A percentile compares a stretch with the other conserved stretches of the same genome.
These are phyloP conservation scores for Pyrrhoderma noxium DNA, from an alignment of 1,284 basidiomycete species.

Conservation along the genomic window DNA sequence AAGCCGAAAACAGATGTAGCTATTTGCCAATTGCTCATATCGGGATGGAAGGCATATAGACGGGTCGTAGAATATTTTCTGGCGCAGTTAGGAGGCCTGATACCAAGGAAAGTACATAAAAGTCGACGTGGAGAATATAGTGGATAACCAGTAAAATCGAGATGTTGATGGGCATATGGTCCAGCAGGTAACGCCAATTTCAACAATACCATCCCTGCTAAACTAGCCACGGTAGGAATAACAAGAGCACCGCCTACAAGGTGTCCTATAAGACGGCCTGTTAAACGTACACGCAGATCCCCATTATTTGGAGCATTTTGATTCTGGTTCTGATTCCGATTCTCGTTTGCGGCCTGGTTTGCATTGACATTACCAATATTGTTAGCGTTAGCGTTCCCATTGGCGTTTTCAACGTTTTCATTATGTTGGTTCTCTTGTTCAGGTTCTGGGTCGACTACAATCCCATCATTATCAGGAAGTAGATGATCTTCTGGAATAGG, in stretches of 20 bases:
- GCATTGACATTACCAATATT: conserved; percentile 7
- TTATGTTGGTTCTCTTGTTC: background rate
- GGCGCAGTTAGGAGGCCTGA: conserved; percentile 31
- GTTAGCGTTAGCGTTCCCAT: conserved; percentile 17
- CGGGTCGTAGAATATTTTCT: conserved; percentile 22
- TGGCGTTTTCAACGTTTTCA: conserved; percentile 25
- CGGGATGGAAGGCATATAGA: conserved; percentile 21
- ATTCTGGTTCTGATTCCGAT: conserved; percentile 6
- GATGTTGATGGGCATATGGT: conserved; percentile 5
- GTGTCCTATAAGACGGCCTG: conserved; percentile 52
- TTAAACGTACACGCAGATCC: conserved; percentile 35
- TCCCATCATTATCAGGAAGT: too few species aligned
- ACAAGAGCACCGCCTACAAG: conserved; percentile 58
- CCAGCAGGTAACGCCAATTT: conserved; percentile 27
- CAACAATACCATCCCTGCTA: conserved; percentile 55
- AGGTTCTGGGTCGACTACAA: background rate
- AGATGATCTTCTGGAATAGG: background rate
- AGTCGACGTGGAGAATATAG: conserved; percentile 21
- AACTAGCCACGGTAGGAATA: conserved; percentile 53
- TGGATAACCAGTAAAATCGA: conserved; percentile 3
- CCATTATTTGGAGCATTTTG: conserved; percentile 22
- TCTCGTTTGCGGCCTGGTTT: background rate
- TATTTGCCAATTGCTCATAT: conserved; percentile 17
- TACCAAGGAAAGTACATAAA: conserved; percentile 48
- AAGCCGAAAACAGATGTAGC: conserved; percentile 31